phyloP scores from a whole-genome alignment of 176 grass and related monocot genomes.

The Metroxylon sagu region DNA sequence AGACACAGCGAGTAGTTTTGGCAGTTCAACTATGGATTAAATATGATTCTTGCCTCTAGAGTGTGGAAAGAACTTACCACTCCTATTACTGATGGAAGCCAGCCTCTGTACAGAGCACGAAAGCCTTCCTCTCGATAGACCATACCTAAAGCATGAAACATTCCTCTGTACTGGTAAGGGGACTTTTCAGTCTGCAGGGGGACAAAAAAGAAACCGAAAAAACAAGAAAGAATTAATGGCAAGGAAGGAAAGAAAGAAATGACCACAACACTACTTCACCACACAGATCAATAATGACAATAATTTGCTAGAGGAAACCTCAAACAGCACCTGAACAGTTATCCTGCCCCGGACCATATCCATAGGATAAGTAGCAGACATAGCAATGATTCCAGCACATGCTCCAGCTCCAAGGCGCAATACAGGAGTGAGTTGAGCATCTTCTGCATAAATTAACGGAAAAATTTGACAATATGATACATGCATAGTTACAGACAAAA shows the following conservation, averaged over 20 bases:
- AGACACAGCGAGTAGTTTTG: too few relatives aligned
- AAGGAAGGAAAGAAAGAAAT: neutral
- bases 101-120: conserved; percentile 92
- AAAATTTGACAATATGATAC: too few relatives aligned
- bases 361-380: conserved; percentile 99
- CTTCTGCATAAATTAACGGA: conserved; percentile 39
- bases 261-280: too few relatives aligned
- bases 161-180: conserved; percentile 94
- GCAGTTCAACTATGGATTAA: too few relatives aligned
- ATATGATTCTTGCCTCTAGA: too few relatives aligned
- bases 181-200: conserved; percentile 77
- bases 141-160: conserved; percentile 90
- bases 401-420: conserved; percentile 94
- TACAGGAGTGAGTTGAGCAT: conserved; percentile 75
- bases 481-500: too few relatives aligned
- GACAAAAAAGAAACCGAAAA: conserved; percentile 1
- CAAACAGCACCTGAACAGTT: conserved; percentile 70
- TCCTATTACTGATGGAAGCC: conserved; percentile 98
- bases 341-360: conserved; percentile 99
- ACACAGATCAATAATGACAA: too few relatives aligned
- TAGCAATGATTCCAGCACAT: conserved; percentile 97
- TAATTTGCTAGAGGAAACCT: neutral
- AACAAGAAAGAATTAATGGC: neutral
- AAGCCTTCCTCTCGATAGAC: conserved; percentile 99
- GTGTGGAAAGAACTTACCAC: conserved; percentile 53